Base-by-base conservation (phyloP, 2,329 filamentous ascomycete genomes). In the Cadophora sp. region DNA sequence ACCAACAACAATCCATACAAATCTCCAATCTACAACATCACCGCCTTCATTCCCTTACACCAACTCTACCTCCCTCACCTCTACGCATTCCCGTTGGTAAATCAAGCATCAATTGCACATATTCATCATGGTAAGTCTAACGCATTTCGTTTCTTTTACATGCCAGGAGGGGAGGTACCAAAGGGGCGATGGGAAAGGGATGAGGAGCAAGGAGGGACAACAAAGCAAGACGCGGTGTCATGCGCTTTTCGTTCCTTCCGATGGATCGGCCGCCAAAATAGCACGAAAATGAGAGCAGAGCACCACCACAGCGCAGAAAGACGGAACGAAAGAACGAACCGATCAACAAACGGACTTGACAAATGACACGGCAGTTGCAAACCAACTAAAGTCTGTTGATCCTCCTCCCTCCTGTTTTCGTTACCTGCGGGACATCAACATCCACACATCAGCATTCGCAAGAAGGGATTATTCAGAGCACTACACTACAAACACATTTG, bases 221-320 rank as follows among this genome's bases (percentile, higher is more conserved):
- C 11, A 26, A 31, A 12, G 22, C 2, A 60, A 9, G n/a, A 40
- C 56, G 31, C 56, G 37, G 31, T 40, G 56, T 34, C 31, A 60
- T 60, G 56, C 56, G 31, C 31, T 34, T 34, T 34, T 11, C 31
- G 11, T 60, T 22, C 34, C n/a, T 22, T 22, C 56, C n/a, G 27
- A 14, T 60, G 31, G 34, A n/a, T n/a, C 56, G 56, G 14, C 22
- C 56, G 56, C 56, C 56, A 60, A 60, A 60, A 60, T 60, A 60
- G 56, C 37, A 60, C 56, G 55, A 59, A 14, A 31, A 24, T 11
- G 7, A 46, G 16, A 46, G 43, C 19, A 46, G 8, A 22, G 43
- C 43, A 46, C 43, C 43, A 46, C 43, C 4, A 9, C 37, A 40
- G 37, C 37, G 7, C 37, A 22, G 43, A 4, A 4, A 46, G 43